Percentiles rank a stretch among this genome's conserved stretches.
Conservation (phyloP, 2,329 filamentous ascomycete genomes). For the Trichoderma harzianum region DNA sequence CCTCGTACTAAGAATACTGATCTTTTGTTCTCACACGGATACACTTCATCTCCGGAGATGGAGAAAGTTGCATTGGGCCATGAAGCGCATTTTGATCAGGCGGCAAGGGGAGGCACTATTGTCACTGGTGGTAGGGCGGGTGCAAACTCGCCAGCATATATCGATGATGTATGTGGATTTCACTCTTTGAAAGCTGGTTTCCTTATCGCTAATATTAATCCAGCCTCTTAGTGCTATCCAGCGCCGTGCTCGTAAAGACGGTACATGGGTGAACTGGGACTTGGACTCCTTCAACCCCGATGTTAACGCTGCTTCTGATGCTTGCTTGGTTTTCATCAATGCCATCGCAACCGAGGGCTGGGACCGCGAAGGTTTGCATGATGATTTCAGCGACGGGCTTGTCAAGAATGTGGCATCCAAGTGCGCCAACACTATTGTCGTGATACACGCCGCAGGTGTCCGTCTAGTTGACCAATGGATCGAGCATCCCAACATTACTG, state of each 20-base stretch:
- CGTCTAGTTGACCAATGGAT: slow-evolving; percentile 63
- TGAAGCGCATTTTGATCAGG: slow-evolving; percentile 45
- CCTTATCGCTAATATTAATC: background rate
- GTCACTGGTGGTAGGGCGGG: slow-evolving; percentile 51
- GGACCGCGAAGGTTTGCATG: slow-evolving; percentile 62
- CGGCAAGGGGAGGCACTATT: slow-evolving; percentile 50
- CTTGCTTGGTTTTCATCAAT: slow-evolving; percentile 81
- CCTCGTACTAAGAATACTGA: slow-evolving; percentile 48
- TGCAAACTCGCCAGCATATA: slow-evolving; percentile 48
- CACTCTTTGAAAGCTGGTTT: background rate
- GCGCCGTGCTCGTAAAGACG: slow-evolving; percentile 49
- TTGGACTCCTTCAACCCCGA: slow-evolving; percentile 31
- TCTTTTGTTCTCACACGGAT: slow-evolving; percentile 42
- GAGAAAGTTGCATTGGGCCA: slow-evolving; percentile 42
- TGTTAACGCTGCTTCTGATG: slow-evolving; percentile 45
- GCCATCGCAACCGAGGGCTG: slow-evolving; percentile 75
- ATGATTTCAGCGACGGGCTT: slow-evolving; percentile 62
- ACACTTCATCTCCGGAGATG: slow-evolving; percentile 47
- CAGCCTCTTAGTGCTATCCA: slow-evolving; percentile 57
- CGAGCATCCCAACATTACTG: slow-evolving; percentile 62
- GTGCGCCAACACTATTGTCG: slow-evolving; percentile 61
- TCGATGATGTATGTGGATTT: slow-evolving; percentile 40
- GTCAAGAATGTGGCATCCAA: slow-evolving; percentile 57
- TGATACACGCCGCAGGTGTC: slow-evolving; percentile 61
- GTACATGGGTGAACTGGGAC: slow-evolving; percentile 54